phyloP scores from a whole-genome alignment of 306 rosid species.

The Citrullus amarus region DNA sequence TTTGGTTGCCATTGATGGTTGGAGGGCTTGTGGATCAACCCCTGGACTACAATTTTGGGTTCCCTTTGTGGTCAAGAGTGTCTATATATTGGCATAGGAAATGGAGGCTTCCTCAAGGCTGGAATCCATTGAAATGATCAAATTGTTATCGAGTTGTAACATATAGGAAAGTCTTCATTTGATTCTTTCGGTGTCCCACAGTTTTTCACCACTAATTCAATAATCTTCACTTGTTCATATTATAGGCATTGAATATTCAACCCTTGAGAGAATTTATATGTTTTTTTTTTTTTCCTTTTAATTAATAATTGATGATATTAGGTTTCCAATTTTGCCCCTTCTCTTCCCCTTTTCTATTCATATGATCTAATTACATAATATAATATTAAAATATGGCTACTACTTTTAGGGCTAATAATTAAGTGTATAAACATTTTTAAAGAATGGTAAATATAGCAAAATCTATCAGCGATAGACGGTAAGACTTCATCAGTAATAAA shows the following conservation, averaged over 20 bases:
- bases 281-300: no score
- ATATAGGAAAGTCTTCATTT: conserved; percentile 20
- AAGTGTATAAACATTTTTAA: no score
- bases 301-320: neutral
- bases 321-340: neutral
- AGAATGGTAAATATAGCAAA: no score
- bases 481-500: no score
- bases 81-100: conserved; percentile 94
- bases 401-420: no score
- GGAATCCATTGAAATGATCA: conserved; percentile 31
- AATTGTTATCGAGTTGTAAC: conserved; percentile 13
- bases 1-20: conserved; percentile 89
- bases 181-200: conserved; percentile 23
- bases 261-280: neutral
- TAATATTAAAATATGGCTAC: no score
- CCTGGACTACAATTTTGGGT: conserved; percentile 66
- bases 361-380: no score
- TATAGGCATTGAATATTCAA: neutral
- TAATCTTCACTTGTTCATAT: neutral
- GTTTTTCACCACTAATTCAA: neutral
- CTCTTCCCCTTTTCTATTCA: neutral
- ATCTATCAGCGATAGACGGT: no score
- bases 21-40: conserved; percentile 86
- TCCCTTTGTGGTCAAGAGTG: conserved; percentile 92
- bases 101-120: conserved; percentile 81